Evolutionary conservation across 768 basidiomycete species (phyloP).

Genomic region (Tulasnella sp.): DNA sequence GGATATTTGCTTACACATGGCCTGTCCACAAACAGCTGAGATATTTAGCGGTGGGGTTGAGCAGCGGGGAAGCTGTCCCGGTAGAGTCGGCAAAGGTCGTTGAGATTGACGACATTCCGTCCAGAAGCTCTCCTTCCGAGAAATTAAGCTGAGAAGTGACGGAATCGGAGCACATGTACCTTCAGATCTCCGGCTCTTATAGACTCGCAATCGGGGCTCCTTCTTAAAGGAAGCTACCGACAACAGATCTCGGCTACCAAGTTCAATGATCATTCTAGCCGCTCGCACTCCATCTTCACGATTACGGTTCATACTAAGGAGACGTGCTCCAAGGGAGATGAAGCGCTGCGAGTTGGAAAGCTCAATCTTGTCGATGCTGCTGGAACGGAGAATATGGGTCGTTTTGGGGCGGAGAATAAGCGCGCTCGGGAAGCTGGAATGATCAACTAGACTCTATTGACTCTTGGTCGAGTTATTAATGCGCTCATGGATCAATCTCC

Average conservation of each 20-base stretch:
- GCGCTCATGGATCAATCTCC: conserved; percentile 84
- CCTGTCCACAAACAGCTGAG: no score
- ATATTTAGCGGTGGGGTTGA: no score
- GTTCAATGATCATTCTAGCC: conserved; percentile 94
- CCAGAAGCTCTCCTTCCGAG: no score
- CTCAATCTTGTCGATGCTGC: conserved; percentile 95
- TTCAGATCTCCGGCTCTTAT: no score
- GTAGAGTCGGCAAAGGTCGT: no score
- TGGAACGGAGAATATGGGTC: conserved; percentile 94
- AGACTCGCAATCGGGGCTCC: conserved; percentile 56
- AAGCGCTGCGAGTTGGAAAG: conserved; percentile 87
- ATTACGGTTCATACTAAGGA: conserved; percentile 92
- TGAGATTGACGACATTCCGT: no score
- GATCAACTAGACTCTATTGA: conserved; percentile 95
- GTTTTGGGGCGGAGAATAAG: conserved; percentile 91
- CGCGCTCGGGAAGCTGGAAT: conserved; percentile 94
- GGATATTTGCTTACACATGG: no score
- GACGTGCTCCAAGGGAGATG: conserved; percentile 61
- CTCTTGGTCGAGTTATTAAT: conserved; percentile 95
- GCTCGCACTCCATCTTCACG: conserved; percentile 97
- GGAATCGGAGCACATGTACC: no score
- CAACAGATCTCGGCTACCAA: conserved; percentile 93
- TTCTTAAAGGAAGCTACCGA: conserved; percentile 83
- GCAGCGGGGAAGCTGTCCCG: no score
- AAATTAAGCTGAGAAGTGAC: no score